These are phyloP conservation scores for Gracilaria caudata DNA, from an alignment of 23 red algal genomes.

Conservation along the genomic window DNA sequence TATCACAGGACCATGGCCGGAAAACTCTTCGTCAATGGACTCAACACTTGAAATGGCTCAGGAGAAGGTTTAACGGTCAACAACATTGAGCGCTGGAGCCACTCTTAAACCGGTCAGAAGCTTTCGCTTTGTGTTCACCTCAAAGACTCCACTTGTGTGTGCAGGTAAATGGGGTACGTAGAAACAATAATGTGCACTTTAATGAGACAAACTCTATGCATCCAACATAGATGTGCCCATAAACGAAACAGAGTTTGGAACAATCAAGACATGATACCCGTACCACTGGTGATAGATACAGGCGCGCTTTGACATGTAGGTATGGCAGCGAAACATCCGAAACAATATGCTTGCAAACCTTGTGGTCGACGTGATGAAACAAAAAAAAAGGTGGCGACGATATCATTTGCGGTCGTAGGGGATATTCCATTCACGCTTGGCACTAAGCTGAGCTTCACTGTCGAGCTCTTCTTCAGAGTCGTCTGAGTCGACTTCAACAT, in stretches of 20 bases:
- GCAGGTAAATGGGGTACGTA: not conserved
- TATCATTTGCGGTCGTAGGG: constrained; percentile 28
- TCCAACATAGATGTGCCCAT: not conserved
- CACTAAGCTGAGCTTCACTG: constrained; percentile 9
- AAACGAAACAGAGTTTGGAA: not conserved
- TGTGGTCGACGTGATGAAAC: not conserved
- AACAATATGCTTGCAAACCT: not conserved
- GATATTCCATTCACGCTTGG: constrained; percentile 34
- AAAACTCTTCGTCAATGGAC: too few species aligned
- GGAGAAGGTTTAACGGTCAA: too few species aligned
- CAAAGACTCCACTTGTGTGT: too few species aligned
- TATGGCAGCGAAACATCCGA: not conserved
- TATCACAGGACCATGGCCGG: too few species aligned
- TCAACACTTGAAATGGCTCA: too few species aligned
- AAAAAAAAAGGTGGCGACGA: not conserved
- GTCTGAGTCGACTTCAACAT: constrained; percentile 37
- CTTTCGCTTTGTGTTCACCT: too few species aligned
- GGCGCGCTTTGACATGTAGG: not conserved
- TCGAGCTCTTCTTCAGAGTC: constrained; percentile 46
- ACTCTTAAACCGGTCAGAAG: too few species aligned
- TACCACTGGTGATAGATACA: not conserved
- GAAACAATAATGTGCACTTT: not conserved
- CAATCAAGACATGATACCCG: not conserved
- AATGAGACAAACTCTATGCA: not conserved
- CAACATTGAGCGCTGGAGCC: too few species aligned